Evolutionary conservation across 176 grass and related monocot species (phyloP), one percentile per base, ranked within the genome.

Genomic region (Aegilops bicornis): DNA sequence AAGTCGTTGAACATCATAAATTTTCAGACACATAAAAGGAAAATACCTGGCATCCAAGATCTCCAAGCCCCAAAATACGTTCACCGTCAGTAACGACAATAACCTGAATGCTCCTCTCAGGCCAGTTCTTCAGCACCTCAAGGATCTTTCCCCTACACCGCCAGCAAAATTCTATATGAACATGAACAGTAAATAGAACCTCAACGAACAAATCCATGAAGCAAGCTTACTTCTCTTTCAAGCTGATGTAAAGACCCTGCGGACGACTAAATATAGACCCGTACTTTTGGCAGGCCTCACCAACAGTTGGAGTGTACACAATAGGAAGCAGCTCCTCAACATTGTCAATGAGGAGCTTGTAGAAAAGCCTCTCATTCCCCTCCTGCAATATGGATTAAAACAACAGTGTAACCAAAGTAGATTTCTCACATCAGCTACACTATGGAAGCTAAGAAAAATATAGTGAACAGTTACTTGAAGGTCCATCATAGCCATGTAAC

Each of bases 211-310:
- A 64, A 77, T 23, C 13, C 1, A 73, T 15, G n/a, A 73, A 67
- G 22, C 23, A 62, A 86, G 40, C 86, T 30, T 93, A 99, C 97
- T 90, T 99, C 68, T 99, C 97, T 69, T 94, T 96, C 77, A 99
- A 86, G 79, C 94, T 99, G 76, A 99, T 96, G 79, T 93, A 99
- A 17, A 99, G 89, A 64, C 92, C 94, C 87, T 94, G 97, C 45
- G 97, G 90, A 24, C 85, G 88, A 78, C 67, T 94, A 76, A 91
- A 99, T 77, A 99, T 99, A 67, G 89, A 91, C 4, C 94, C 92
- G 1, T 99, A 99, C 79, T 99, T 99, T 79, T 99, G 97, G 86
- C 94, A 99, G 83, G 97, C 97, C 85, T 99, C 97, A 0, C 97
- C 94, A 73, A 98, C 94, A 25, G 97, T 98, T 62, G 97, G 97